Conservation (phyloP, 495 filamentous ascomycete species). For the Clavariopsis aquatica region DNA sequence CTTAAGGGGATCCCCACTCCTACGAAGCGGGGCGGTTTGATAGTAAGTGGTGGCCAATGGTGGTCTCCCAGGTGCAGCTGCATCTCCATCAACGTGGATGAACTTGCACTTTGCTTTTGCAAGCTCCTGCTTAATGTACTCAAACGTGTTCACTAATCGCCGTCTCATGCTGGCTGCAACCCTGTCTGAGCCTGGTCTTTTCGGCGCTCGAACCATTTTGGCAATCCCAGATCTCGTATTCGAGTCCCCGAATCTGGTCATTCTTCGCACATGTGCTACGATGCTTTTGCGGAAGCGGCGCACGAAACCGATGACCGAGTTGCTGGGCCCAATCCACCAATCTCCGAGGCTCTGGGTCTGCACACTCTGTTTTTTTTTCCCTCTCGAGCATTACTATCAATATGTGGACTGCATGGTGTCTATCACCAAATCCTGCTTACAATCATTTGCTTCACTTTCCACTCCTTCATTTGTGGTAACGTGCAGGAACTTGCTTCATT, state of each 20-base stretch:
- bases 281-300: conserved; percentile 29
- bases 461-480: neutral
- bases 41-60: neutral
- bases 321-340: conserved; percentile 10
- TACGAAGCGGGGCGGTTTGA: neutral
- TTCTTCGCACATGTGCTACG: neutral
- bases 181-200: neutral
- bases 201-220: conserved; percentile 1
- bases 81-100: neutral
- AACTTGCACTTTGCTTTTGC: conserved; percentile 3
- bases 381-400: neutral
- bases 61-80: neutral
- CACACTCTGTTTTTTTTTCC: conserved; percentile 1
- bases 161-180: neutral
- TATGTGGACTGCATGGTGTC: conserved; percentile 1
- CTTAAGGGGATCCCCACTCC: neutral
- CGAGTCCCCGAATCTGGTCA: neutral
- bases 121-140: neutral
- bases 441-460: neutral
- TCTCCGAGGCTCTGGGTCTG: conserved; percentile 15
- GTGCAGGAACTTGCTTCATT: neutral
- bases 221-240: conserved; percentile 12
- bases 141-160: neutral
- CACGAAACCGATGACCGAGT: conserved; percentile 19
- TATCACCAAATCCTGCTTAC: conserved; percentile 2